phyloP scores from a whole-genome alignment of 1,139 yeast genomes.

The Blastobotrys ciferrii region DNA sequence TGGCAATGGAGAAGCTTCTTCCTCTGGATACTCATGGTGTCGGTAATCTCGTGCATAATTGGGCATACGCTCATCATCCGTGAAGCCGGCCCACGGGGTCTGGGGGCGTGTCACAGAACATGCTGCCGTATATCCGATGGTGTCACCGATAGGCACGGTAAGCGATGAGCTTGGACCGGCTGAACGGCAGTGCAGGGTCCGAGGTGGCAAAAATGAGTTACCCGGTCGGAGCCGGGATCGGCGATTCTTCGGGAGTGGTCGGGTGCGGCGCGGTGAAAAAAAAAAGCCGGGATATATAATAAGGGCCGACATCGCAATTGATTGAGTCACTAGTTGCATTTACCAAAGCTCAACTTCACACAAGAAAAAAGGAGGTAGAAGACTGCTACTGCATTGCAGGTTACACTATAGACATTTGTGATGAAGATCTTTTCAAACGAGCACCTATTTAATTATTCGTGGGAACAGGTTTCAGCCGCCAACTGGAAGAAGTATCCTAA shows the following conservation, averaged over 20 bases:
- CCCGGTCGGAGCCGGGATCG: no score
- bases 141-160: no score
- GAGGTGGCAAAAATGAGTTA: no score
- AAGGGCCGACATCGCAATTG: not conserved
- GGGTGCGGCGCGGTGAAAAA: constrained; percentile 1
- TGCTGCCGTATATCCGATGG: no score
- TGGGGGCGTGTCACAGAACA: no score
- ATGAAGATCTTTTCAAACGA: constrained; percentile 78
- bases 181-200: no score
- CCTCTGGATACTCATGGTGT: no score
- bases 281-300: not conserved
- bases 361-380: not conserved
- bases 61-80: no score
- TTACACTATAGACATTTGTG: constrained; percentile 5
- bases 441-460: constrained; percentile 73
- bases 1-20: constrained; percentile 97
- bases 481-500: constrained; percentile 97
- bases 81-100: no score
- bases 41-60: no score
- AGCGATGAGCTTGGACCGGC: no score
- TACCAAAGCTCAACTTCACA: not conserved
- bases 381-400: not conserved
- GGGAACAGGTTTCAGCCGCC: constrained; percentile 96
- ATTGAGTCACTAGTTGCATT: not conserved
- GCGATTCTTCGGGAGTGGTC: not conserved